A percentile compares a stretch with the other conserved stretches of the same genome.
Conservation (phyloP, 352 stramenopile species). For the Albugo candida region DNA sequence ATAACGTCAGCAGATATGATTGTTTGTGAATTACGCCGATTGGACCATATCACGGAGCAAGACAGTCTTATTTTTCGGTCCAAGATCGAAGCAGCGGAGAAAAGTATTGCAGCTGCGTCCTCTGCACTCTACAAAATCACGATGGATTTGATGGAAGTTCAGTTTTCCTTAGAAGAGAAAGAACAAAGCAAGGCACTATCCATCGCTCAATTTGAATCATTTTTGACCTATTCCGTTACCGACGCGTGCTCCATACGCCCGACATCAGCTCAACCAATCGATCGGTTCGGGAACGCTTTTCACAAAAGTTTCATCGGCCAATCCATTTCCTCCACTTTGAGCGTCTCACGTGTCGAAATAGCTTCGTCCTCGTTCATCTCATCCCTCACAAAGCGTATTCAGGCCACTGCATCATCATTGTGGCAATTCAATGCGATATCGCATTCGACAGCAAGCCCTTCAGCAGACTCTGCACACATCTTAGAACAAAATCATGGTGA, state of each 20-base stretch:
- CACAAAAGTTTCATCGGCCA: too few relatives aligned
- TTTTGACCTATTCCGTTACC: background rate
- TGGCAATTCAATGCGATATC: background rate
- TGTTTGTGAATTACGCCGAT: constrained; percentile 38
- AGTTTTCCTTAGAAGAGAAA: constrained; percentile 42
- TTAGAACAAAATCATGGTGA: constrained; percentile 23
- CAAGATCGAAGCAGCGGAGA: constrained; percentile 61
- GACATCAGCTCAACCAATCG: background rate
- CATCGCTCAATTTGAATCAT: constrained; percentile 17
- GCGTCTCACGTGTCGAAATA: too few relatives aligned
- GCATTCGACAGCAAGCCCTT: background rate
- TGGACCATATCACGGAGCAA: constrained; percentile 34
- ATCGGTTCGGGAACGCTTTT: too few relatives aligned
- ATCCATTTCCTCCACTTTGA: too few relatives aligned
- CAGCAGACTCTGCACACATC: constrained; percentile 7
- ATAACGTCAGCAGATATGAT: constrained; percentile 32
- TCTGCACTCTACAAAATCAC: constrained; percentile 25
- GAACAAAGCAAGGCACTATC: constrained; percentile 24
- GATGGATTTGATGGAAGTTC: constrained; percentile 39
- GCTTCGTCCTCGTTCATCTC: too few relatives aligned
- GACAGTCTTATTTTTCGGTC: constrained; percentile 45
- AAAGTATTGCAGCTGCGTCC: constrained; percentile 26
- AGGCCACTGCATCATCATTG: background rate
- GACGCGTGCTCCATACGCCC: background rate
- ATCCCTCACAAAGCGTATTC: background rate